A percentile compares a stretch with the other conserved stretches of the same genome.
Conservation (phyloP, 345 rosid species). For the Clarkia xantiana region DNA sequence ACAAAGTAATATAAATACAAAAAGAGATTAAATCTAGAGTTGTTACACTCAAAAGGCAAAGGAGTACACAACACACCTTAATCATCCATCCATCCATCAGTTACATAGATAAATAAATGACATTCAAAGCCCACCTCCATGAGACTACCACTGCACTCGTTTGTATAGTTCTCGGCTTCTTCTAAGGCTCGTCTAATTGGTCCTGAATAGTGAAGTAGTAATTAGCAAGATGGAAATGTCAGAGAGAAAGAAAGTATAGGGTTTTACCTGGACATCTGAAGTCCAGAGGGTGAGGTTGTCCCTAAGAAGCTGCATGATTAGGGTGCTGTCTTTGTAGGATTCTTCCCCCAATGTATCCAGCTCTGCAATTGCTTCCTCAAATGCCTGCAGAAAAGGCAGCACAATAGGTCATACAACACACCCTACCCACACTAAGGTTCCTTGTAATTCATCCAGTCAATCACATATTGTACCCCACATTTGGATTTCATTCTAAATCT, state of each 20-base stretch:
- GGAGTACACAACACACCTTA: no score
- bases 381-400: constrained; percentile 33
- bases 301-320: constrained; percentile 88
- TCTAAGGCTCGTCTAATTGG: constrained; percentile 63
- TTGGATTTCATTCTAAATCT: not conserved
- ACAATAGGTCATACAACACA: not conserved
- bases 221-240: no score
- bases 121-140: constrained; percentile 62
- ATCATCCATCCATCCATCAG: no score
- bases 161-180: constrained; percentile 5
- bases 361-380: constrained; percentile 95
- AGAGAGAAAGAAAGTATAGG: no score
- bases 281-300: constrained; percentile 98
- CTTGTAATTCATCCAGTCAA: no score
- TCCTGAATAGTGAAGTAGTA: constrained; percentile 21
- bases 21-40: no score
- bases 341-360: constrained; percentile 86
- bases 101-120: constrained; percentile 23
- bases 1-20: no score
- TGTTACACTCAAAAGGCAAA: no score
- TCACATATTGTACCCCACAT: no score
- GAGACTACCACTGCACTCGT: constrained; percentile 10
- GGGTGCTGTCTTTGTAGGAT: constrained; percentile 97
- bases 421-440: no score
- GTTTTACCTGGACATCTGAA: constrained; percentile 78